phyloP scores from a whole-genome alignment of 2,329 filamentous ascomycete genomes.

The Elsinoe fawcettii region DNA sequence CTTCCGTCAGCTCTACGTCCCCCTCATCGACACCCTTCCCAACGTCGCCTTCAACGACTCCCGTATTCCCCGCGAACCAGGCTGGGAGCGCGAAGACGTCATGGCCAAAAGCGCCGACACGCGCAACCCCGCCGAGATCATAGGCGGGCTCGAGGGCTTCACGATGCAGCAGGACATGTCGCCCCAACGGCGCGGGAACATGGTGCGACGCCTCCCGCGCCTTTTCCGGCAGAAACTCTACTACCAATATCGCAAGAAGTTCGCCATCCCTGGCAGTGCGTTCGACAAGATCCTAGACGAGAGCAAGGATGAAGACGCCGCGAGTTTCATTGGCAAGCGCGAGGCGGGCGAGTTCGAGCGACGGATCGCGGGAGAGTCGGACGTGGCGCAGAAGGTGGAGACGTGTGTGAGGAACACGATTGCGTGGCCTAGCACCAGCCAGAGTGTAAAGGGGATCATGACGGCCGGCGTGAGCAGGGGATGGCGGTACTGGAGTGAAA shows the following conservation, averaged over 20 bases:
- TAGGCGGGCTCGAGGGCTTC: conserved; percentile 53
- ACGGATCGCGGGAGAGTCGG: conserved; percentile 67
- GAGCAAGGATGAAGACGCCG: conserved; percentile 59
- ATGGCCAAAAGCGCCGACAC: conserved; percentile 35
- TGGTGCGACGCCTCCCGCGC: conserved; percentile 85
- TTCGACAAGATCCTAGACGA: conserved; percentile 78
- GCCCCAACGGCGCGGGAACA: conserved; percentile 80
- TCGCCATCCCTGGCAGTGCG: conserved; percentile 71
- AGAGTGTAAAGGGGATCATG: conserved; percentile 75
- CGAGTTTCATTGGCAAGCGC: conserved; percentile 57
- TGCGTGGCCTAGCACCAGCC: conserved; percentile 81
- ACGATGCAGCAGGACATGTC: conserved; percentile 85
- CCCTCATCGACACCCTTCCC: conserved; percentile 79
- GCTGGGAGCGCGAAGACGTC: conserved; percentile 32
- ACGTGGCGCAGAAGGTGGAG: conserved; percentile 63
- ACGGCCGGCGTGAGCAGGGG: conserved; percentile 67
- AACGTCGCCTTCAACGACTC: conserved; percentile 72
- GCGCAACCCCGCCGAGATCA: conserved; percentile 38
- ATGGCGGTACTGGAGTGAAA: conserved; percentile 73
- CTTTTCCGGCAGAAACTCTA: conserved; percentile 84
- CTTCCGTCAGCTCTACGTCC: conserved; percentile 85
- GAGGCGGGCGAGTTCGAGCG: conserved; percentile 80
- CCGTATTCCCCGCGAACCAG: conserved; percentile 42
- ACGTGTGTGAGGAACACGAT: conserved; percentile 80
- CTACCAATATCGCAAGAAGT: conserved; percentile 89